A percentile compares a stretch with the other conserved stretches of the same genome.
phyloP scores from a whole-genome alignment of 139 green algal genomes.

The Picochlorum costavermella region DNA sequence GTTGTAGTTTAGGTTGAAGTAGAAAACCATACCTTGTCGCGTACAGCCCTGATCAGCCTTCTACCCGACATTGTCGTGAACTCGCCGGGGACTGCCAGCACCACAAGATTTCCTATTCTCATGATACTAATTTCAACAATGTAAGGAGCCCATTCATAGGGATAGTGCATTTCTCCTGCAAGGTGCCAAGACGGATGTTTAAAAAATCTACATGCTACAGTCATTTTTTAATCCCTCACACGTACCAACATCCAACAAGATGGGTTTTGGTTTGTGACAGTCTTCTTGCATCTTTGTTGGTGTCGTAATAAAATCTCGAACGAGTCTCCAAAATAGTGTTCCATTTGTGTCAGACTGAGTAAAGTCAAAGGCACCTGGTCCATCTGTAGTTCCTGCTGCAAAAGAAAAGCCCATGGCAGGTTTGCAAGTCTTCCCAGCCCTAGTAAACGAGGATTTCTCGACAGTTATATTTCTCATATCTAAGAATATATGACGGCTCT shows the following conservation, averaged over 20 bases:
- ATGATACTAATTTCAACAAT: slow-evolving; percentile 54
- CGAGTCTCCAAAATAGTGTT: slow-evolving; percentile 61
- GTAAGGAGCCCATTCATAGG: slow-evolving; percentile 59
- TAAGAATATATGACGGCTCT: slow-evolving; percentile 58
- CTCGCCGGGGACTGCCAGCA: slow-evolving; percentile 62
- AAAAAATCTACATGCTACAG: slow-evolving; percentile 15
- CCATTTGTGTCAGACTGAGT: slow-evolving; percentile 64
- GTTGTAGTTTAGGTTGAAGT: background rate
- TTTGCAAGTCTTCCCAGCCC: slow-evolving; percentile 49
- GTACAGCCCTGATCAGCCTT: slow-evolving; percentile 44
- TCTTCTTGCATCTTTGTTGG: slow-evolving; percentile 41
- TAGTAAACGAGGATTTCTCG: slow-evolving; percentile 21
- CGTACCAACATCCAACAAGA: slow-evolving; percentile 61
- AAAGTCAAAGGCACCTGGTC: slow-evolving; percentile 78
- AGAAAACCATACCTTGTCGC: slow-evolving; percentile 19
- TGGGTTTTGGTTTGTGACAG: slow-evolving; percentile 79
- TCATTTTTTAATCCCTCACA: background rate
- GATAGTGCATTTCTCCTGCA: slow-evolving; percentile 38
- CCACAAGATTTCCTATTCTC: slow-evolving; percentile 38
- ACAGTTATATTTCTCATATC: slow-evolving; percentile 61
- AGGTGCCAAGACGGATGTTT: slow-evolving; percentile 13
- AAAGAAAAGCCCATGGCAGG: slow-evolving; percentile 78
- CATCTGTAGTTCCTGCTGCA: slow-evolving; percentile 80
- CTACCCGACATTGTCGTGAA: slow-evolving; percentile 79
- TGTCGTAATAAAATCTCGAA: slow-evolving; percentile 46